Evolutionary conservation across 225 moss, liverwort and hornwort genomes (phyloP).

Genomic region (Sphagnum contortum): DNA sequence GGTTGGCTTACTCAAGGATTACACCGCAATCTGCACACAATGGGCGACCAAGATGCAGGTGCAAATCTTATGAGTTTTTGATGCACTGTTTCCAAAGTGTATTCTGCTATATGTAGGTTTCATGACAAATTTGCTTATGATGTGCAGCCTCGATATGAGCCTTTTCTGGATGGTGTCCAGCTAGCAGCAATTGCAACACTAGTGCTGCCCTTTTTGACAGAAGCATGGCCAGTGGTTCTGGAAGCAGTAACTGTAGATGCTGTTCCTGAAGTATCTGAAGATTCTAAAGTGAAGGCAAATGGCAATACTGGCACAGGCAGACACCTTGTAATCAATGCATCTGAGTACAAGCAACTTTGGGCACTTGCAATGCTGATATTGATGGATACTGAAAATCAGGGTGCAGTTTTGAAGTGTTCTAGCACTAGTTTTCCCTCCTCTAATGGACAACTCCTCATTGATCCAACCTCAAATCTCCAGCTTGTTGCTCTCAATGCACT

Average conservation of each 20-base stretch:
- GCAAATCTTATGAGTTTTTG: not conserved
- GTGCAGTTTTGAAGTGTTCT: conserved; percentile 36
- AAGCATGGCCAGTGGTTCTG: conserved; percentile 87
- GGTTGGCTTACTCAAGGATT: conserved; percentile 87
- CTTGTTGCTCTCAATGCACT: conserved; percentile 63
- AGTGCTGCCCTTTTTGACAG: conserved; percentile 66
- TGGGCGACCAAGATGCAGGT: conserved; percentile 74
- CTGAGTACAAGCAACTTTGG: conserved; percentile 86
- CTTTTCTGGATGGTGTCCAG: conserved; percentile 86
- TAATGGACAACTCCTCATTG: conserved; percentile 35
- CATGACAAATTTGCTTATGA: not conserved
- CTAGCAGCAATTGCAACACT: conserved; percentile 72
- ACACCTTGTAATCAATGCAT: conserved; percentile 43
- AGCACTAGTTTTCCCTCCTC: conserved; percentile 61
- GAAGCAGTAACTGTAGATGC: conserved; percentile 86
- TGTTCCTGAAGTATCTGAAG: conserved; percentile 33
- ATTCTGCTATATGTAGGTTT: not conserved
- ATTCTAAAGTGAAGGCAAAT: conserved; percentile 17
- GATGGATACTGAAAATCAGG: conserved; percentile 42
- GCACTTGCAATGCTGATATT: conserved; percentile 60
- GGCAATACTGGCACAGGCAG: conserved; percentile 10
- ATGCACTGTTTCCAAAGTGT: no score
- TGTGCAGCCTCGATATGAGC: conserved; percentile 71
- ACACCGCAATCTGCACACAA: conserved; percentile 67
- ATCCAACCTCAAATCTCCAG: conserved; percentile 35